Percentiles rank a stretch among this genome's conserved stretches.
Conservation (phyloP, 1,284 basidiomycete genomes). For the Psilocybe mexicana region DNA sequence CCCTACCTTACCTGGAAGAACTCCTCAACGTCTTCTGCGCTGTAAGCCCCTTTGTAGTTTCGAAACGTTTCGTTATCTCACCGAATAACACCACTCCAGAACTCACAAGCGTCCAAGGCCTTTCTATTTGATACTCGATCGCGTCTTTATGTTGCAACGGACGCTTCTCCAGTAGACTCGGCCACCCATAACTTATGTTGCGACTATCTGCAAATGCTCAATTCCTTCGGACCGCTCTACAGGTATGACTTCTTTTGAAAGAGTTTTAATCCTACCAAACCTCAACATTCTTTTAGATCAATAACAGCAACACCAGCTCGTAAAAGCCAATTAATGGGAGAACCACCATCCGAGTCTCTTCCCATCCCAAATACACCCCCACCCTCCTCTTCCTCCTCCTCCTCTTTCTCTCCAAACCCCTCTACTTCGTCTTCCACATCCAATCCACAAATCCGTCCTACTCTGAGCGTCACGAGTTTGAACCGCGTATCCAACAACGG, state of each 20-base stretch:
- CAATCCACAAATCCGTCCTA: slow-evolving; percentile 3
- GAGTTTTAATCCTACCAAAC: slow-evolving; percentile 2
- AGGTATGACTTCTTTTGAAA: slow-evolving; percentile 43
- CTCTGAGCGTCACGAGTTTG: neutral
- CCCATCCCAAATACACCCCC: slow-evolving; percentile 22
- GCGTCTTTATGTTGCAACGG: slow-evolving; percentile 88
- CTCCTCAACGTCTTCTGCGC: slow-evolving; percentile 81
- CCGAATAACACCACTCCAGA: slow-evolving; percentile 43
- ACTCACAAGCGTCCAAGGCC: slow-evolving; percentile 88
- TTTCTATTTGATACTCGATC: slow-evolving; percentile 91
- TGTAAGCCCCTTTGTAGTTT: slow-evolving; percentile 42
- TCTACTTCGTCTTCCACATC: slow-evolving; percentile 5
- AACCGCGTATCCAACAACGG: slow-evolving; percentile 2
- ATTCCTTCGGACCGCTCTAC: slow-evolving; percentile 85
- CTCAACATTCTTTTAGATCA: slow-evolving; percentile 32
- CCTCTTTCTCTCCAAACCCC: slow-evolving; percentile 13
- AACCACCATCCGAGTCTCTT: neutral
- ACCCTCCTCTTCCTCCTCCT: slow-evolving; percentile 21
- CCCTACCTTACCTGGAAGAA: slow-evolving; percentile 73
- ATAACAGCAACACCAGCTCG: slow-evolving; percentile 34
- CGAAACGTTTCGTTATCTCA: neutral
- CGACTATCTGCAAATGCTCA: slow-evolving; percentile 89
- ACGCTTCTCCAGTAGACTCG: slow-evolving; percentile 89
- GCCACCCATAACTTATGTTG: slow-evolving; percentile 87
- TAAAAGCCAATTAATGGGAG: slow-evolving; percentile 27